Percentiles rank a stretch among this genome's conserved stretches.
Conservation (phyloP, 805 yeast genomes). For the Barnettozyma sucrosica region DNA sequence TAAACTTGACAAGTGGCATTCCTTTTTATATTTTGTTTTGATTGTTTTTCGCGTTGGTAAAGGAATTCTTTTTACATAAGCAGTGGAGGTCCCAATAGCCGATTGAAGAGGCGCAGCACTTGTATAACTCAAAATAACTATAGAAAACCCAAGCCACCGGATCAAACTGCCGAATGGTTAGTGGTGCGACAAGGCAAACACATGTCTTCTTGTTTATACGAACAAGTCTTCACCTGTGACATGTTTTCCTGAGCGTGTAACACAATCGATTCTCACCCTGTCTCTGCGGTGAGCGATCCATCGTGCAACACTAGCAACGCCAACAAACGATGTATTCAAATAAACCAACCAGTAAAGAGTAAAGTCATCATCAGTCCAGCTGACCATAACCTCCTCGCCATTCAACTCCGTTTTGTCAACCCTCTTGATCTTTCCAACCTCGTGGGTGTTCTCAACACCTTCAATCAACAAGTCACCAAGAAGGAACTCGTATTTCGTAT, state of each 20-base stretch:
- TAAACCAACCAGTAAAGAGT: constrained; percentile 28
- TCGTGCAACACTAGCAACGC: constrained; percentile 13
- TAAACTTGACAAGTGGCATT: neutral
- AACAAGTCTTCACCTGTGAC: constrained; percentile 17
- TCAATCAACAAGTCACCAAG: constrained; percentile 25
- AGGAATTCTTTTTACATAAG: neutral
- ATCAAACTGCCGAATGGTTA: no score
- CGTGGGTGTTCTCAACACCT: neutral
- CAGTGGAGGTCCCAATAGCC: neutral
- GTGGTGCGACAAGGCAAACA: no score
- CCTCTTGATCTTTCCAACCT: neutral
- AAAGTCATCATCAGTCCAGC: constrained; percentile 21
- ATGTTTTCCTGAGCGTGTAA: constrained; percentile 19
- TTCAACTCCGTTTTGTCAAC: constrained; percentile 8
- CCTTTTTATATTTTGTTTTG: neutral
- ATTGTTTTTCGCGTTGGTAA: neutral
- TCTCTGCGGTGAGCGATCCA: constrained; percentile 14
- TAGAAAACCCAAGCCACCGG: no score
- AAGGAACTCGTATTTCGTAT: constrained; percentile 13
- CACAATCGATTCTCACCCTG: constrained; percentile 18
- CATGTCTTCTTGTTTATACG: constrained; percentile 4
- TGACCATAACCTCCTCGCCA: constrained; percentile 13
- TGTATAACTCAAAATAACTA: neutral
- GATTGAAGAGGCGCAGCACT: neutral
- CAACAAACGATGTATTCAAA: constrained; percentile 26